These are phyloP conservation scores for Ophiocordyceps camponoti-saundersi DNA, from an alignment of 2,329 filamentous ascomycete species.

Conservation along the genomic window DNA sequence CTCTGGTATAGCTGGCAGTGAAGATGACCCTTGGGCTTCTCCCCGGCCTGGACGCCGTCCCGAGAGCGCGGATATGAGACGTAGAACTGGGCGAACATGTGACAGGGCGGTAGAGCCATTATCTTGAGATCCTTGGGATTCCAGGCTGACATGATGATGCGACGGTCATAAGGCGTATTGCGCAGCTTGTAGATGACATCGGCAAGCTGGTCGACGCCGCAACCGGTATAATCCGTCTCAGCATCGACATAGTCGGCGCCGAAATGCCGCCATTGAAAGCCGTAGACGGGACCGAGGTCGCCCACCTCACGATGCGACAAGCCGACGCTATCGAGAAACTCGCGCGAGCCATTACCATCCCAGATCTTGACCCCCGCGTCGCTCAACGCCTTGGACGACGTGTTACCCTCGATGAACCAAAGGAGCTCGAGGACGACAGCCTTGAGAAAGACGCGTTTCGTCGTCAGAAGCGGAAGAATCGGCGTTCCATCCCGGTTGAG, in stretches of 20 bases:
- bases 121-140: constrained; percentile 72
- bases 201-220: constrained; percentile 86
- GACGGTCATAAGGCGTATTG: constrained; percentile 69
- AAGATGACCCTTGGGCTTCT: constrained; percentile 46
- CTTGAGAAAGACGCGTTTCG: constrained; percentile 86
- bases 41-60: constrained; percentile 11
- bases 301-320: constrained; percentile 68
- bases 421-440: constrained; percentile 85
- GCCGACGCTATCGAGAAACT: constrained; percentile 74
- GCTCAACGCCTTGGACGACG: constrained; percentile 60
- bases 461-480: constrained; percentile 84
- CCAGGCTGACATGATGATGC: constrained; percentile 88
- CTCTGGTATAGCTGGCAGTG: constrained; percentile 88
- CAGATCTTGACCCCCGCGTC: constrained; percentile 85
- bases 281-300: constrained; percentile 89
- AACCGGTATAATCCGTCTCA: constrained; percentile 63
- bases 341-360: constrained; percentile 90
- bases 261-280: constrained; percentile 98
- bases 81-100: constrained; percentile 97
- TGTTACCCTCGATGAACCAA: constrained; percentile 83
- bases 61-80: constrained; percentile 48
- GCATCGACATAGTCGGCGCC: constrained; percentile 76
- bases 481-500: constrained; percentile 47
- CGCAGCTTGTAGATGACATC: constrained; percentile 79
- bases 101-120: constrained; percentile 88